A percentile compares a stretch with the other conserved stretches of the same genome.
phyloP scores from a whole-genome alignment of 306 rosid genomes.

The Pyrus betulifolia region DNA sequence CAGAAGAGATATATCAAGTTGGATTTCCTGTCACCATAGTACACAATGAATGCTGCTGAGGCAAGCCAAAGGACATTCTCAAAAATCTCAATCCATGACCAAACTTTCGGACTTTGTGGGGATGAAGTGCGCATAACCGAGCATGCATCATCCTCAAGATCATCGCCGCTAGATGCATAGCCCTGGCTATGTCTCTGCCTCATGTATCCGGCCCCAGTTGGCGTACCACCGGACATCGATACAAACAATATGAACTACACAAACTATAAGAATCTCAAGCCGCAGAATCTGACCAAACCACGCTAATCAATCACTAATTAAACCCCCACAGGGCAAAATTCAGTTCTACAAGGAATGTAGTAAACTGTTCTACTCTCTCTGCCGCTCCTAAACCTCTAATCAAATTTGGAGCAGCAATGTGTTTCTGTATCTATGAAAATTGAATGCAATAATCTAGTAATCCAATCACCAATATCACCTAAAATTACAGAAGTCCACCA shows the following conservation, averaged over 20 bases:
- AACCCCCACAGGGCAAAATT: not conserved
- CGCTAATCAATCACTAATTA: slow-evolving; percentile 19
- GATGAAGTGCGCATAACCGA: slow-evolving; percentile 47
- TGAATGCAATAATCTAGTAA: not conserved
- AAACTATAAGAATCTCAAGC: slow-evolving; percentile 22
- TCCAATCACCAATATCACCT: slow-evolving; percentile 11
- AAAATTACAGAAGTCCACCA: slow-evolving; percentile 16
- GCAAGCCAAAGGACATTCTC: slow-evolving; percentile 88
- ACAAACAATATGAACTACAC: slow-evolving; percentile 15
- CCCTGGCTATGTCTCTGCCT: slow-evolving; percentile 98
- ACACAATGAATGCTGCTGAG: slow-evolving; percentile 68
- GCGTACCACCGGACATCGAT: slow-evolving; percentile 81
- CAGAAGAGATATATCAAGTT: slow-evolving; percentile 75
- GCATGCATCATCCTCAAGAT: slow-evolving; percentile 92
- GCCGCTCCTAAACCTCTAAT: not conserved
- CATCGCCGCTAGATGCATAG: slow-evolving; percentile 90
- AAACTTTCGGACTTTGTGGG: slow-evolving; percentile 35
- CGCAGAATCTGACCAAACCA: slow-evolving; percentile 16
- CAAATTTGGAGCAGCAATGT: slow-evolving; percentile 13
- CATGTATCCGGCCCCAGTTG: slow-evolving; percentile 69
- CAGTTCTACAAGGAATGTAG: slow-evolving; percentile 3
- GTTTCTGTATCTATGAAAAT: slow-evolving; percentile 10
- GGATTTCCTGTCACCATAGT: slow-evolving; percentile 74
- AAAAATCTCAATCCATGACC: slow-evolving; percentile 62
- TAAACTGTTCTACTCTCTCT: not conserved